Conservation (phyloP, 2,329 filamentous ascomycete genomes). For the Tolypocladium tropicale region DNA sequence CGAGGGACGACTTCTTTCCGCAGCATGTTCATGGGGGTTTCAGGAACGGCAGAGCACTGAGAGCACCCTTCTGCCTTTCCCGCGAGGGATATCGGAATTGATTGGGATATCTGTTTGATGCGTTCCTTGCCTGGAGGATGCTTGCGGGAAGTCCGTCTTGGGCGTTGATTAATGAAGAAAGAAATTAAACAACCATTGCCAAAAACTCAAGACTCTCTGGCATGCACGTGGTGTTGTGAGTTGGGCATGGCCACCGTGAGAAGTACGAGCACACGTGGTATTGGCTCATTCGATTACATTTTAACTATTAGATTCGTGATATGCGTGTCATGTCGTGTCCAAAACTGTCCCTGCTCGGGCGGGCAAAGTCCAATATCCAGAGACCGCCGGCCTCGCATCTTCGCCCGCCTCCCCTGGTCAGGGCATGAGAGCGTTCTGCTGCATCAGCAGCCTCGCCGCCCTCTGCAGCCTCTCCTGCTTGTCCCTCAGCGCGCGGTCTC, state of each 20-base stretch:
- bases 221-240: too few species aligned
- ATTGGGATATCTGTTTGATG: neutral
- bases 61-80: neutral
- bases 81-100: neutral
- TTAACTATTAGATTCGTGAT: neutral
- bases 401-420: neutral
- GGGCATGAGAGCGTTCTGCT: constrained; percentile 6
- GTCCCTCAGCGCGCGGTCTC: constrained; percentile 18
- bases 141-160: neutral
- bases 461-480: constrained; percentile 28
- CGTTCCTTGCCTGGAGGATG: neutral
- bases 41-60: neutral
- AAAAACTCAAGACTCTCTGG: neutral
- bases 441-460: constrained; percentile 27
- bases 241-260: too few species aligned
- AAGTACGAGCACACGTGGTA: neutral
- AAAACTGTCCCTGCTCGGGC: neutral
- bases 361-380: neutral
- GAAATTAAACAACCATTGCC: constrained; percentile 1
- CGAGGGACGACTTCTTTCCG: neutral
- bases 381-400: neutral
- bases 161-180: constrained; percentile 3
- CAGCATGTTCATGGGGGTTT: neutral
- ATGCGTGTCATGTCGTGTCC: neutral
- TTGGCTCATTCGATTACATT: neutral